phyloP scores from a whole-genome alignment of 2,329 filamentous ascomycete genomes.

The Thielaviopsis punctulata region DNA sequence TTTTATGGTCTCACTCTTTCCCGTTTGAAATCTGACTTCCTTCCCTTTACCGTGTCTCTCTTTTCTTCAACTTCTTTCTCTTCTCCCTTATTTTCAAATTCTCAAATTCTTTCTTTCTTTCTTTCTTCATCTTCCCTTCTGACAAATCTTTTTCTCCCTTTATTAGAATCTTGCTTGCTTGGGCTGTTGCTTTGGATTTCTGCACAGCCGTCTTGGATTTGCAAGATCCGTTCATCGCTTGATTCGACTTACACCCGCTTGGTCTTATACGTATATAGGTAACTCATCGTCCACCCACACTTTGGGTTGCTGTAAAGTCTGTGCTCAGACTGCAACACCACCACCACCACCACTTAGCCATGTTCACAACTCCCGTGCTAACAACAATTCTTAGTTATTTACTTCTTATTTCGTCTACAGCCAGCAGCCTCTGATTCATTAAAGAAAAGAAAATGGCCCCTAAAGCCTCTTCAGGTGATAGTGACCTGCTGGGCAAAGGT shows the following conservation, averaged over 20 bases:
- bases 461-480: constrained; percentile 6
- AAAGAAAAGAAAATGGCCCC: constrained; percentile 36
- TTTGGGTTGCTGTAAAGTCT: not conserved
- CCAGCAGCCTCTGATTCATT: too few species aligned
- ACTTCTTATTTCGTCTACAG: not conserved
- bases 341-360: not conserved
- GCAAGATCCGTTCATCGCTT: not conserved
- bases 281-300: not conserved
- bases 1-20: constrained; percentile 31
- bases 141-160: not conserved
- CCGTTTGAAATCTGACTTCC: constrained; percentile 20
- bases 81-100: not conserved
- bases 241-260: not conserved
- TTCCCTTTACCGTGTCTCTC: constrained; percentile 20
- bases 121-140: not conserved
- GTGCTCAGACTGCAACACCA: not conserved
- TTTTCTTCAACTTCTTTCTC: constrained; percentile 25
- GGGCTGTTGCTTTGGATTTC: too few species aligned
- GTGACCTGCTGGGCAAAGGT: constrained; percentile 20
- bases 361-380: not conserved
- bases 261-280: not conserved
- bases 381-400: constrained; percentile 23
- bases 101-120: not conserved
- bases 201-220: not conserved
- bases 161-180: not conserved